Percentiles rank a stretch among this genome's conserved stretches.
Conservation (phyloP, 768 basidiomycete genomes). For the Clitopilus hobsonii region DNA sequence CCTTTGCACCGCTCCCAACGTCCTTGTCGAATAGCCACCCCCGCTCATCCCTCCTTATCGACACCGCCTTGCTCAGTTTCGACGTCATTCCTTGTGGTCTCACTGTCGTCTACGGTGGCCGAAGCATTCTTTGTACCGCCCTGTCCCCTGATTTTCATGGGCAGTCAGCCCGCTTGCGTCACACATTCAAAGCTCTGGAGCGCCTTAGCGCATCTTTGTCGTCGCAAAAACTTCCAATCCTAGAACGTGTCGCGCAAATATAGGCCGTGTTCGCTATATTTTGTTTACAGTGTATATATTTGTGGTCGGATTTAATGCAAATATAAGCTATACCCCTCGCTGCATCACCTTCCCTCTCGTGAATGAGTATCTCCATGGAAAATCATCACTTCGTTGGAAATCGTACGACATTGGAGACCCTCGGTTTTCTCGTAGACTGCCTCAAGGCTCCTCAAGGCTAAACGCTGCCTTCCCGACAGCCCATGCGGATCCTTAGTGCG, state of each 20-base stretch:
- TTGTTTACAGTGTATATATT: too few species aligned
- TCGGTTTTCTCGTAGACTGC: not conserved
- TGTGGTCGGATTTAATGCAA: too few species aligned
- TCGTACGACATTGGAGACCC: not conserved
- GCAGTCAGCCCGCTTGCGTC: not conserved
- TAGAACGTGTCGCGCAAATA: too few species aligned
- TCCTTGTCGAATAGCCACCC: not conserved
- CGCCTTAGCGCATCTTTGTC: not conserved
- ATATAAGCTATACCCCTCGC: too few species aligned
- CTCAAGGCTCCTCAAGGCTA: not conserved
- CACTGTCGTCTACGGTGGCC: not conserved
- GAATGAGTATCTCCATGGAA: too few species aligned
- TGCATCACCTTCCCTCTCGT: too few species aligned
- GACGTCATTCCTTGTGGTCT: not conserved
- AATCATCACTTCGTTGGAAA: too few species aligned
- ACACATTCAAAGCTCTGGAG: not conserved
- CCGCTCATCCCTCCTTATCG: constrained; percentile 1
- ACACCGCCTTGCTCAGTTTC: not conserved
- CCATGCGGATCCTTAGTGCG: not conserved
- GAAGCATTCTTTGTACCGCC: not conserved
- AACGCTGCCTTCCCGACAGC: not conserved
- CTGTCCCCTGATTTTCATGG: not conserved
- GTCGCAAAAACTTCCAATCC: too few species aligned
- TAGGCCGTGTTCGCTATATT: too few species aligned
- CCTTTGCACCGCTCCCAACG: not conserved